phyloP scores from a whole-genome alignment of 495 filamentous ascomycete genomes.

The Neurospora sp. region DNA sequence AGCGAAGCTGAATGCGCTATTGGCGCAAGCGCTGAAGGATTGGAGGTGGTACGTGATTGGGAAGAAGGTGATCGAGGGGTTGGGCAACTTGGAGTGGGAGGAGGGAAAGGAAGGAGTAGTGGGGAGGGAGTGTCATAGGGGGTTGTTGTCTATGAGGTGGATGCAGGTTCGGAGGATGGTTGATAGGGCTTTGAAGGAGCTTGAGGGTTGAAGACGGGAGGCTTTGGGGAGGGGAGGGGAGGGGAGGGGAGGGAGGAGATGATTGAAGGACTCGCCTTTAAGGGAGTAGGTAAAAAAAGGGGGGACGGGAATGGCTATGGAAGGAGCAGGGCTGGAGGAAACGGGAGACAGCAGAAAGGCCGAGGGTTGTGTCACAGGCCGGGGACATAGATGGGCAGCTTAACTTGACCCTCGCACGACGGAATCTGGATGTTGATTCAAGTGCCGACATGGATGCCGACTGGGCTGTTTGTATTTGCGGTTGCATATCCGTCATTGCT shows the following conservation, averaged over 20 bases:
- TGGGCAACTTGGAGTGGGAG: not conserved
- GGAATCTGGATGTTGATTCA: too few relatives aligned
- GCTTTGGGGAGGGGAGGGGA: not conserved
- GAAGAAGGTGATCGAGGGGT: not conserved
- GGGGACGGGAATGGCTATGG: too few relatives aligned
- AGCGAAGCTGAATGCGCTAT: not conserved
- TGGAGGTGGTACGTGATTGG: conserved; percentile 4
- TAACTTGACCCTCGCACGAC: too few relatives aligned
- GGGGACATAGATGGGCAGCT: not conserved
- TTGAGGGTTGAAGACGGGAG: not conserved
- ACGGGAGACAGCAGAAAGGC: not conserved
- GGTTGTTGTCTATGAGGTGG: not conserved
- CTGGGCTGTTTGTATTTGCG: too few relatives aligned
- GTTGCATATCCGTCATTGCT: too few relatives aligned
- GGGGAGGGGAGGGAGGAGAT: not conserved
- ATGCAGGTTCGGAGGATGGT: not conserved
- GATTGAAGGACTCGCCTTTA: too few relatives aligned
- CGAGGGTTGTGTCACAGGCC: not conserved
- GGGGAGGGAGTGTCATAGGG: not conserved
- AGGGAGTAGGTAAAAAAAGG: too few relatives aligned
- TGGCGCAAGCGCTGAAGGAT: conserved; percentile 2
- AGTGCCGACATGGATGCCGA: too few relatives aligned
- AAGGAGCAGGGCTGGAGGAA: too few relatives aligned
- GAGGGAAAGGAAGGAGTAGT: not conserved
- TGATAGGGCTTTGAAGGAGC: not conserved